Evolutionary conservation across 805 yeast species (phyloP).

Genomic region (Saccharomycopsis amapae): DNA sequence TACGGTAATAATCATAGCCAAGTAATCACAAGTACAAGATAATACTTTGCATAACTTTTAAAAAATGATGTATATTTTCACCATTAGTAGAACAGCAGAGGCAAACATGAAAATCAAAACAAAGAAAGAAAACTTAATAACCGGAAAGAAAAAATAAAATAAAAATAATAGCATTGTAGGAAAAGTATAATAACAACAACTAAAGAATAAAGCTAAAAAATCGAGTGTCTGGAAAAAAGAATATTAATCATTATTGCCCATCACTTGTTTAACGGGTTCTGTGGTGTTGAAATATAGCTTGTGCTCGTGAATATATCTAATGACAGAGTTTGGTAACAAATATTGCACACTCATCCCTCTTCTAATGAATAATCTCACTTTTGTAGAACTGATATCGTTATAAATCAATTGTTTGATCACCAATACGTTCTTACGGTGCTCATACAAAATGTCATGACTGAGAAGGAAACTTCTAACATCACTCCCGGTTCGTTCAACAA

Average conservation of each 20-base stretch:
- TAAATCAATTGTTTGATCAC: constrained; percentile 94
- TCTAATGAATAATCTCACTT: constrained; percentile 84
- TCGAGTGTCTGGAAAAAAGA: neutral
- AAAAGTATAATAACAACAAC: no score
- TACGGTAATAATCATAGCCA: no score
- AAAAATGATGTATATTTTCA: no score
- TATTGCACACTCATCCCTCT: constrained; percentile 97
- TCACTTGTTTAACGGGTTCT: constrained; percentile 90
- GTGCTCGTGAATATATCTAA: constrained; percentile 90
- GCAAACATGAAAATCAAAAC: no score
- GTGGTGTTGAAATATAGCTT: constrained; percentile 75
- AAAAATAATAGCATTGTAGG: neutral
- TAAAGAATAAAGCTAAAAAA: no score
- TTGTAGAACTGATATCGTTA: constrained; percentile 93
- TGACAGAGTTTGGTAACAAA: constrained; percentile 86
- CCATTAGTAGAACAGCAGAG: no score
- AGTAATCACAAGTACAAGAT: no score
- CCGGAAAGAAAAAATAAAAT: neutral
- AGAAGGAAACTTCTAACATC: constrained; percentile 90
- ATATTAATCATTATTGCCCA: constrained; percentile 10
- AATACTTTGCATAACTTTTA: no score
- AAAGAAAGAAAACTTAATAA: no score
- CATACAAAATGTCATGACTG: constrained; percentile 95
- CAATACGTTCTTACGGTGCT: constrained; percentile 85
- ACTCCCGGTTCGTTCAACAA: constrained; percentile 93